A percentile compares a stretch with the other conserved stretches of the same genome.
phyloP scores from a whole-genome alignment of 106 monocot genomes.

The Dactylorhiza incarnata region DNA sequence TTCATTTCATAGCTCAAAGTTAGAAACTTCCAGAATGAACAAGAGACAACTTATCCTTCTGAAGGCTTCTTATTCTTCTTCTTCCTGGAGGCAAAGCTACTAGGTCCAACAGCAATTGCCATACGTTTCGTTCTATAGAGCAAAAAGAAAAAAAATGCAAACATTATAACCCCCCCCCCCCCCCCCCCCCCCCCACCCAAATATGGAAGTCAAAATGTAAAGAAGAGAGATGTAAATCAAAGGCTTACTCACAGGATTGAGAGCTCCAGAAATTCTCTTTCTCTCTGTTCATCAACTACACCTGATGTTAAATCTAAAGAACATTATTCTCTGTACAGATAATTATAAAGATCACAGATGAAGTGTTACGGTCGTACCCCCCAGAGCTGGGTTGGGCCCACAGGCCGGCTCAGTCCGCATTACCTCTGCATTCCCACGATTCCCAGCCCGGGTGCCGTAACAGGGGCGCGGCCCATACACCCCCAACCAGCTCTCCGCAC shows the following conservation, averaged over 20 bases:
- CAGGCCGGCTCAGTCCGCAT: no score
- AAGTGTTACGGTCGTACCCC: no score
- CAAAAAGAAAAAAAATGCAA: not conserved
- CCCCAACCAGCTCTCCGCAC: no score
- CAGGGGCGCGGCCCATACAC: no score
- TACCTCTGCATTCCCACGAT: no score
- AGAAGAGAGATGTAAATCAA: not conserved
- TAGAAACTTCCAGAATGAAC: no score
- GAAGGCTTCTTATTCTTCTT: conserved; percentile 60
- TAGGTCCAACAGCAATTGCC: conserved; percentile 61
- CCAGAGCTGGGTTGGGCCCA: no score
- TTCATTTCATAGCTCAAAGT: no score
- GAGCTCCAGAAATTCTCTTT: conserved; percentile 24
- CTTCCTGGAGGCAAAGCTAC: conserved; percentile 73
- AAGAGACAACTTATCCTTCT: not conserved
- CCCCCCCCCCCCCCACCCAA: no score
- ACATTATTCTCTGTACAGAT: no score
- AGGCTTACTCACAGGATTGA: conserved; percentile 20
- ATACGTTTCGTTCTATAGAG: conserved; percentile 58
- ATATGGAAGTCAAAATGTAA: not conserved
- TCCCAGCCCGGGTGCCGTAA: no score
- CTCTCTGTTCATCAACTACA: conserved; percentile 16
- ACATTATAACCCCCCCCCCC: not conserved
- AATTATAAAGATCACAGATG: no score
- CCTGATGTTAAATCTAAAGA: not conserved